Conservation (phyloP, 108 stramenopile genomes). For the Cylindrotheca closterium region DNA sequence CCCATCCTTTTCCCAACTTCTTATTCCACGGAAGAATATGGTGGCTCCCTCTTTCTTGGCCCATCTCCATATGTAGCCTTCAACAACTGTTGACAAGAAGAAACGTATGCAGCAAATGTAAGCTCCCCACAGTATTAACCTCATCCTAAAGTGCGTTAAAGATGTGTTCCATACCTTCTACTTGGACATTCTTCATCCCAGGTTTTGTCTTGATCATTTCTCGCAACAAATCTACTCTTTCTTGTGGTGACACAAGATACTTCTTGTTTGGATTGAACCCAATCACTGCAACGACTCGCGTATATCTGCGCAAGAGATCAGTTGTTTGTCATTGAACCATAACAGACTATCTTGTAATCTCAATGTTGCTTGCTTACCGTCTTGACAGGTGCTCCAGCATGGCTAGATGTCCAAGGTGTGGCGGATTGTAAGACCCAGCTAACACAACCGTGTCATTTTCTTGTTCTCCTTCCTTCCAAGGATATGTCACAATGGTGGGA, state of each 20-base stretch:
- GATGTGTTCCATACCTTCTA: conserved; percentile 41
- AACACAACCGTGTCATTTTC: conserved; percentile 58
- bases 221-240: conserved; percentile 57
- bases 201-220: conserved; percentile 22
- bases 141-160: neutral
- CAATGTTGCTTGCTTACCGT: conserved; percentile 40
- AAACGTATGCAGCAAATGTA: neutral
- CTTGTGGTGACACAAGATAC: conserved; percentile 69
- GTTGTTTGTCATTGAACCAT: neutral
- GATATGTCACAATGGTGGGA: conserved; percentile 30
- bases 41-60: conserved; percentile 55
- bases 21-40: conserved; percentile 79
- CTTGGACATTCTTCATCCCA: conserved; percentile 49
- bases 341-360: no score
- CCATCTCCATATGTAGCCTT: conserved; percentile 85
- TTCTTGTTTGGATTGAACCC: conserved; percentile 80
- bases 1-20: conserved; percentile 85
- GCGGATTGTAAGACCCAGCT: conserved; percentile 87
- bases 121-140: neutral
- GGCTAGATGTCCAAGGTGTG: conserved; percentile 77
- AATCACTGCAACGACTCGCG: conserved; percentile 70
- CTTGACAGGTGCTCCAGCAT: conserved; percentile 76
- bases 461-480: conserved; percentile 27
- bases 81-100: conserved; percentile 41
- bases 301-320: conserved; percentile 36